Base-by-base conservation (phyloP, 2,329 filamentous ascomycete species). In the Pseudopithomyces maydicus region DNA sequence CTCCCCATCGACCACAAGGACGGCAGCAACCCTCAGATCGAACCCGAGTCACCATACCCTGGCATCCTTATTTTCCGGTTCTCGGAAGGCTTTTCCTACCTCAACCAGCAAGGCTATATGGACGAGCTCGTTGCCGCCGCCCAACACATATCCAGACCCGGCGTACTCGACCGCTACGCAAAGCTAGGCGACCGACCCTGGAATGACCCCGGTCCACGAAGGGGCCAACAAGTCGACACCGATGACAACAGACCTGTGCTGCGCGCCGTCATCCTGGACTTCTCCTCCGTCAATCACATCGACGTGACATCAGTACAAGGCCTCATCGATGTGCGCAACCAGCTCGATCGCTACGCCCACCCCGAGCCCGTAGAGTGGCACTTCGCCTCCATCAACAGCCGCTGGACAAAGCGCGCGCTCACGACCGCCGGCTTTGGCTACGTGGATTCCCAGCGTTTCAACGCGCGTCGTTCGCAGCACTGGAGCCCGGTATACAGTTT, bases 401-500 rank as follows among this genome's bases (percentile, higher is more conserved):
- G 91, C 55, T 97, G 94, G 94, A 94, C 92, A 22, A 97, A 97
- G 80, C 90, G 92, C 32, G 93, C 91, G 4, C 87, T 98, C 42
- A 89, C 89, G 3, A 87, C 90, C 1, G 94, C 90, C 22, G 94
- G 94, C 12, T 98, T 98, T 70, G 94, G 94, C 1, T 92, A 90
- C 54, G 59, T 73, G 8, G 86, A 87, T 0, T 78, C 82, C 0
- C 68, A 79, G 80, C 6, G 79, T 76, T 54, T 83, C 42, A 81
- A 33, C 80, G 56, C 82, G 79, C 50, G 65, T 1, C 75, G 81
- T 6, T 84, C 85, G 65, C 66, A 70, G 29, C 81, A 85, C 62
- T 98, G 93, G 94, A 93, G 91, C 74, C 91, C 92, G n/a, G 92
- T 98, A 63, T 98, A 97, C 81, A 92, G 87, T 70, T 92, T 98